Evolutionary conservation across 208 protist genomes (phyloP).

Genomic region (Acanthamoeba lugdunensis): DNA sequence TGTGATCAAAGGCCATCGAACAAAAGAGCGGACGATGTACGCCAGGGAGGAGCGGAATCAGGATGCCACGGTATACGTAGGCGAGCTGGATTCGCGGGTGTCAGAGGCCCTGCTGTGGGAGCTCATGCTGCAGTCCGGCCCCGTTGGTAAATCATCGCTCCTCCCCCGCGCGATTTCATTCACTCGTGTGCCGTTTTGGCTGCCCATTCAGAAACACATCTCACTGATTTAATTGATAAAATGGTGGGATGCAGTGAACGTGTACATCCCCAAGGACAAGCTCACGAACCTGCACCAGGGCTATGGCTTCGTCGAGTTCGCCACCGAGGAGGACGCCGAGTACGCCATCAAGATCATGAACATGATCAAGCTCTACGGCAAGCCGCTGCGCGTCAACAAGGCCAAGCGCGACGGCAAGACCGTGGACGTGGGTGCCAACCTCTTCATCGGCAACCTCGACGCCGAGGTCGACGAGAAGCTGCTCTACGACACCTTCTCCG

Average conservation of each 20-base stretch:
- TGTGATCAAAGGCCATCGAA: too few relatives aligned
- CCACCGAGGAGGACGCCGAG: constrained; percentile 90
- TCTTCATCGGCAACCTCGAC: constrained; percentile 94
- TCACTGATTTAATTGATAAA: neutral
- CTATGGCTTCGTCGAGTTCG: constrained; percentile 93
- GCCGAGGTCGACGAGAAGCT: constrained; percentile 92
- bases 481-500: constrained; percentile 90
- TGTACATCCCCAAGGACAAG: constrained; percentile 93
- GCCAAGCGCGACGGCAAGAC: constrained; percentile 75
- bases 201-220: neutral
- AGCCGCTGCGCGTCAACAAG: constrained; percentile 90
- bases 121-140: constrained; percentile 92
- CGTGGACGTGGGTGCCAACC: constrained; percentile 92
- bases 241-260: constrained; percentile 81
- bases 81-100: constrained; percentile 90
- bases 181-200: neutral
- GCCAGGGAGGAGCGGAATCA: constrained; percentile 87
- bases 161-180: constrained; percentile 21
- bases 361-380: constrained; percentile 92
- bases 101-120: constrained; percentile 92
- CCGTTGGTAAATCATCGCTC: constrained; percentile 83
- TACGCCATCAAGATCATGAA: constrained; percentile 94
- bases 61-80: constrained; percentile 91
- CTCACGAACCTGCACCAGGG: constrained; percentile 89
- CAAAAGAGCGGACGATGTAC: neutral